phyloP scores from a whole-genome alignment of 2,329 filamentous ascomycete genomes.

The Mycosphaerella sp. region DNA sequence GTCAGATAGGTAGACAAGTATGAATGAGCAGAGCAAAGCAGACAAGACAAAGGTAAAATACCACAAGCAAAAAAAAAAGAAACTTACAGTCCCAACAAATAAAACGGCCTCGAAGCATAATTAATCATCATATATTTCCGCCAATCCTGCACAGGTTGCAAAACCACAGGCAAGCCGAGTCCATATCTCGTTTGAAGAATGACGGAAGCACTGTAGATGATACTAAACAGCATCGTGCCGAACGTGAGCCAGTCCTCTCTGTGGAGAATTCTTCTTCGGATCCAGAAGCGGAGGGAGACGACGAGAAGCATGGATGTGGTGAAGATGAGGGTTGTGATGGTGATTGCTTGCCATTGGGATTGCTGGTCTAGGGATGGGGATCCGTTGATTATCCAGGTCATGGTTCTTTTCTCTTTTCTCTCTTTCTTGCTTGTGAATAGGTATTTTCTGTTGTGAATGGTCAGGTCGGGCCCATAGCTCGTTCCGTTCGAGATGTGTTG shows the following conservation, averaged over 20 bases:
- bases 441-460: background rate
- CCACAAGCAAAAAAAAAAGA: no score
- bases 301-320: slow-evolving; percentile 11
- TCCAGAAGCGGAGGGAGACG: slow-evolving; percentile 14
- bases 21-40: no score
- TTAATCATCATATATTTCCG: slow-evolving; percentile 12
- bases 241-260: slow-evolving; percentile 18
- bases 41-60: no score
- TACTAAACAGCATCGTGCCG: slow-evolving; percentile 14
- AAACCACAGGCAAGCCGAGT: slow-evolving; percentile 10
- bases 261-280: slow-evolving; percentile 12
- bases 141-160: slow-evolving; percentile 8
- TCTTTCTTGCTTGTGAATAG: no score
- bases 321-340: slow-evolving; percentile 10
- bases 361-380: slow-evolving; percentile 11
- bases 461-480: background rate
- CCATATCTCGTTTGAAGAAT: slow-evolving; percentile 16
- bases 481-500: background rate
- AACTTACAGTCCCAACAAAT: slow-evolving; percentile 11
- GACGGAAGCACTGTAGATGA: slow-evolving; percentile 12
- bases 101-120: slow-evolving; percentile 17
- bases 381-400: slow-evolving; percentile 15
- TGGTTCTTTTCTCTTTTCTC: background rate
- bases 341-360: slow-evolving; percentile 14
- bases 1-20: no score